Evolutionary conservation across 1,139 yeast genomes (phyloP).

Genomic region (Suhomyces kunorum): DNA sequence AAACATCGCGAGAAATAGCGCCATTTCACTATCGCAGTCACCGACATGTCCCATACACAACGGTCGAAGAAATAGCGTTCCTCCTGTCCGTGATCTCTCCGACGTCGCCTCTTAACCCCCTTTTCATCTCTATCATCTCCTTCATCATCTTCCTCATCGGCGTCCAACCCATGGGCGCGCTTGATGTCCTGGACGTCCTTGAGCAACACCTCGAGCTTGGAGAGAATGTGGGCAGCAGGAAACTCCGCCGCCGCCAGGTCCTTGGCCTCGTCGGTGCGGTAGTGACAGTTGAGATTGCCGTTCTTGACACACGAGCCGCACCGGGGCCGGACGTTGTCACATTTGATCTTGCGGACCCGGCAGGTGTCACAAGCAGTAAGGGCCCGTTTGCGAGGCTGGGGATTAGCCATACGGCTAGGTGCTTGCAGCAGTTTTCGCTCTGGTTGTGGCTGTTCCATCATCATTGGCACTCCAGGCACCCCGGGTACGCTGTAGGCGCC

Average conservation of each 20-base stretch:
- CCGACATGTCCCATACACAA: conserved; percentile 45
- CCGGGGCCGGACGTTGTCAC: conserved; percentile 52
- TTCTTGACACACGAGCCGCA: conserved; percentile 51
- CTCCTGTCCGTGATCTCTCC: conserved; percentile 1
- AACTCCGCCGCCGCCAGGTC: conserved; percentile 30
- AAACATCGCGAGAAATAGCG: conserved; percentile 23
- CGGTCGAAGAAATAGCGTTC: conserved; percentile 17
- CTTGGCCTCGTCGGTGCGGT: conserved; percentile 31
- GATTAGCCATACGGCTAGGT: not conserved
- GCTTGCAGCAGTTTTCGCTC: not conserved
- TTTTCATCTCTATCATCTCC: not conserved
- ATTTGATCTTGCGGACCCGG: conserved; percentile 48
- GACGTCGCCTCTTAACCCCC: not conserved
- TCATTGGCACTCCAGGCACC: too few species aligned
- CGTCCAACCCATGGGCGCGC: conserved; percentile 10
- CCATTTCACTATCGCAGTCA: conserved; percentile 43
- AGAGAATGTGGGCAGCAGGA: conserved; percentile 27
- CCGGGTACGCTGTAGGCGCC: too few species aligned
- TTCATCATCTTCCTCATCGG: not conserved
- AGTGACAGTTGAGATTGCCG: conserved; percentile 35
- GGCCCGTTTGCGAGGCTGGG: conserved; percentile 37
- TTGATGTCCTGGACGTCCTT: conserved; percentile 24
- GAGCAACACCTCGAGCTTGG: conserved; percentile 35
- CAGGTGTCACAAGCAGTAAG: conserved; percentile 52
- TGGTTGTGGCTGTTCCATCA: conserved; percentile 4